Evolutionary conservation across 192 early-diverging fungal genomes (phyloP), one percentile per base, ranked within the genome.

Genomic region (Paraglomus brasilianum): DNA sequence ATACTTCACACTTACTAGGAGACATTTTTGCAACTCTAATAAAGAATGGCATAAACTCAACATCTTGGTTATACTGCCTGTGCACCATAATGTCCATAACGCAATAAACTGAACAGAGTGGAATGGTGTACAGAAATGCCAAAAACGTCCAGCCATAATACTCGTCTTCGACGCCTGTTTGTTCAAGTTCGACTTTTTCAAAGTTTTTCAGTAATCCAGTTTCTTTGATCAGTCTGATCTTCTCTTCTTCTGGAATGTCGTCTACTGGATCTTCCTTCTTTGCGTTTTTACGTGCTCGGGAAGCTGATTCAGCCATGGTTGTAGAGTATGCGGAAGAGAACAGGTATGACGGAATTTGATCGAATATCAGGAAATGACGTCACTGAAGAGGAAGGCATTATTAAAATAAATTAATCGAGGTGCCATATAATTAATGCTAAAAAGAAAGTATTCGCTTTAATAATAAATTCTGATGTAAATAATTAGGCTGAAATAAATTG

Each of bases 191-290:
- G 5, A 69, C 17, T 64, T 70, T 36, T 14, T 69, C 66, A 1
- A 74, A 66, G 8, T 70, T 69, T 41, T 77, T 56, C 39, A 80
- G 51, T 8, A 80, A 45, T 4, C 79, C 79, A 30, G 73, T 64
- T 47, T 67, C 50, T 44, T 77, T 66, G 49, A 78, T 72, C 49
- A 81, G 43, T 11, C 74, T 66, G 24, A 72, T 43, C 53, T 78
- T 72, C 44, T 78, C 80, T 13, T 46, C 40, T 17, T 72, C 71
- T 24, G 75, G 72, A 22, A 73, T 74, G 38, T 69, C 74, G 55
- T 72, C 58, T 22, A 69, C 8, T 21, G 19, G 21, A 41, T 14
- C n/a, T 22, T 41, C 56, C 30, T 30, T 30, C 30, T 30, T 30
- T 30, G 30, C 30, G 30, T 30, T 30, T 30, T 30, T 30, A 30